A percentile compares a stretch with the other conserved stretches of the same genome.
Evolutionary conservation across 177 flowering plant genomes (phyloP).

Genomic region (Telopea speciosissima): DNA sequence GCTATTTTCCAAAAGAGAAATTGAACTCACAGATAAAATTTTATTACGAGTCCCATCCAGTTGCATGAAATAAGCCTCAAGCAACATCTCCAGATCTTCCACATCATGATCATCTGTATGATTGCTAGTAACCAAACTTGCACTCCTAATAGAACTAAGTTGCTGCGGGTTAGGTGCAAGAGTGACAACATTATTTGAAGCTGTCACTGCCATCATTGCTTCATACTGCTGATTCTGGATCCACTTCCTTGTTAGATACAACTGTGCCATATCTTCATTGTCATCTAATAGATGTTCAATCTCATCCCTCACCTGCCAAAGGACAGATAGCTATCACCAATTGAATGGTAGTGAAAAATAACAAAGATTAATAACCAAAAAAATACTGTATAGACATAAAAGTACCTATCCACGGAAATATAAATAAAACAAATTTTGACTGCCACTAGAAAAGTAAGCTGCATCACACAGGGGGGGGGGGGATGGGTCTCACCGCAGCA

Average conservation of each 20-base stretch:
- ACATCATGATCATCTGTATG: constrained; percentile 62
- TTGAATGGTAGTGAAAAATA: no score
- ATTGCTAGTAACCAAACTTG: constrained; percentile 56
- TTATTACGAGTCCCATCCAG: constrained; percentile 91
- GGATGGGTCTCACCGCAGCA: no score
- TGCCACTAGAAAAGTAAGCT: no score
- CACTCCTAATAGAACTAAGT: constrained; percentile 55
- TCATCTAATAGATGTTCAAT: constrained; percentile 92
- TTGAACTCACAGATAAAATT: constrained; percentile 70
- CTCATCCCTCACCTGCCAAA: constrained; percentile 83
- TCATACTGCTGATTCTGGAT: constrained; percentile 42
- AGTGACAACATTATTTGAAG: constrained; percentile 38
- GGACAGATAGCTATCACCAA: no score
- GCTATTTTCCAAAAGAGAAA: background rate
- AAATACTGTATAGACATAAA: no score
- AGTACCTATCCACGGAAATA: no score
- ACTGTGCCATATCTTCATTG: constrained; percentile 89
- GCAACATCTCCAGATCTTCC: constrained; percentile 95
- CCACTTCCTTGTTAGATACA: constrained; percentile 86
- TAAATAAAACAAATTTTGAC: no score
- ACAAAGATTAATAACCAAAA: no score
- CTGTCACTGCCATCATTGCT: constrained; percentile 30
- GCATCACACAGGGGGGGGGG: no score
- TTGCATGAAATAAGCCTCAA: constrained; percentile 97
- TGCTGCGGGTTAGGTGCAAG: constrained; percentile 36